Evolutionary conservation across 768 basidiomycete genomes (phyloP).

Genomic region (Calvatia gigantea): DNA sequence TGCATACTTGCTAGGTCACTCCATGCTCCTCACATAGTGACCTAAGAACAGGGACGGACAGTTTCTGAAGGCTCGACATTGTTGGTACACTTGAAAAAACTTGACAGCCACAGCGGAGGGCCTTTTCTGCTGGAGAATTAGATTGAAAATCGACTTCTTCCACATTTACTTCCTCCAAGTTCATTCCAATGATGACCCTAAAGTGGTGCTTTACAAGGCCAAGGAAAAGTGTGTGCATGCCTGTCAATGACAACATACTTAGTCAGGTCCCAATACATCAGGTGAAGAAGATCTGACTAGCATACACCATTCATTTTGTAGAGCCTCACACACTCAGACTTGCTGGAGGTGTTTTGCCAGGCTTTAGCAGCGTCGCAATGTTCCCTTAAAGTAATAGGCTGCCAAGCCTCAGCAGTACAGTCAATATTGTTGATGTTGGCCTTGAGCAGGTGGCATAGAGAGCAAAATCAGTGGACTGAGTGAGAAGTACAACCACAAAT

Average conservation of each 20-base stretch:
- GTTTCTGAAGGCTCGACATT: background rate
- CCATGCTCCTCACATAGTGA: background rate
- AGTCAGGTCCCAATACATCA: constrained; percentile 15
- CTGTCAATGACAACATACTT: constrained; percentile 9
- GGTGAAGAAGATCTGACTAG: constrained; percentile 10
- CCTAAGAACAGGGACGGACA: background rate
- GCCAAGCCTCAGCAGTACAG: background rate
- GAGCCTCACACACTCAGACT: background rate
- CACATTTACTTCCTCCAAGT: background rate
- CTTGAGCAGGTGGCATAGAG: constrained; percentile 6
- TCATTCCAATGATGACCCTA: constrained; percentile 8
- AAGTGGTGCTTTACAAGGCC: constrained; percentile 14
- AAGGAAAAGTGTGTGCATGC: constrained; percentile 15
- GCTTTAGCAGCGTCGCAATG: background rate
- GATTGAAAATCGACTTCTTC: background rate
- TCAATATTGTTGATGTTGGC: constrained; percentile 10
- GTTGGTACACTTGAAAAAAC: background rate
- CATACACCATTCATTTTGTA: constrained; percentile 8
- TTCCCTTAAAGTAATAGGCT: background rate
- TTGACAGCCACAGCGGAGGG: background rate
- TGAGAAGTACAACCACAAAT: constrained; percentile 20
- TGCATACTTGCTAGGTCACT: background rate
- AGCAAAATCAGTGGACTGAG: constrained; percentile 9
- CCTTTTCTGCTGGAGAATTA: background rate
- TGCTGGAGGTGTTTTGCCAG: background rate